Evolutionary conservation across 164 flowering plant genomes (phyloP), one percentile per base, ranked within the genome.

Genomic region (Berberis thunbergii): DNA sequence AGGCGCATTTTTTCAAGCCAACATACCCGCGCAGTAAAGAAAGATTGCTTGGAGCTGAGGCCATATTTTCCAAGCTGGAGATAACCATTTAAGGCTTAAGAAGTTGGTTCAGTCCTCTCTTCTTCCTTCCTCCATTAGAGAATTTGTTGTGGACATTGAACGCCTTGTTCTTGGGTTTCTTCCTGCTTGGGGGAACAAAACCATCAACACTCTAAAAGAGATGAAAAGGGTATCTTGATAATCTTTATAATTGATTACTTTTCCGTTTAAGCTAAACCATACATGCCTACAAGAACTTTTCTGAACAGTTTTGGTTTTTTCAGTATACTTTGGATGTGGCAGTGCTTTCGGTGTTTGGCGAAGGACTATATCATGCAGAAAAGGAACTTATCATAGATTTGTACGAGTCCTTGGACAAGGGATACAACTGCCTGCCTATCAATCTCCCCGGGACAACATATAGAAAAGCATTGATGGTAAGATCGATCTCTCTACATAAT

Each of bases 401-500:
- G 69, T 91, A 86, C 65, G 74, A 70, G 2, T 60, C 73, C 70
- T 59, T 91, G 61, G 95, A 86, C 75, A 81, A 81, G 55, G 98
- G 98, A 3, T 91, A 89, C 79, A 91, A 91, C 70, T 89, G 95
- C 45, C 84, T 91, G 96, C 96, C 98, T 38, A 10, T 87, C 44
- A 72, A 87, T 72, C 71, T 91, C 44, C 98, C 96, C 0, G 92
- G 94, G 53, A 89, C 95, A 10, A 76, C 83, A 0, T 91, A 77
- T 61, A 72, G 68, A 73, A 80, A 70, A 73, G 80, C 96, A 54
- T 84, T 88, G 77, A 89, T 86, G 88, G 97, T 86, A 67, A 70
- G 13, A 49, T 7, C 0, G 1, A 52, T 8, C 4, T 46, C 49
- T 46, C 49, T 46, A 46, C 49, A 46, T 8, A 4, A 46, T 46